Evolutionary conservation across 2,329 filamentous ascomycete genomes (phyloP), one percentile per base, ranked within the genome.

Genomic region (Nemania serpens): DNA sequence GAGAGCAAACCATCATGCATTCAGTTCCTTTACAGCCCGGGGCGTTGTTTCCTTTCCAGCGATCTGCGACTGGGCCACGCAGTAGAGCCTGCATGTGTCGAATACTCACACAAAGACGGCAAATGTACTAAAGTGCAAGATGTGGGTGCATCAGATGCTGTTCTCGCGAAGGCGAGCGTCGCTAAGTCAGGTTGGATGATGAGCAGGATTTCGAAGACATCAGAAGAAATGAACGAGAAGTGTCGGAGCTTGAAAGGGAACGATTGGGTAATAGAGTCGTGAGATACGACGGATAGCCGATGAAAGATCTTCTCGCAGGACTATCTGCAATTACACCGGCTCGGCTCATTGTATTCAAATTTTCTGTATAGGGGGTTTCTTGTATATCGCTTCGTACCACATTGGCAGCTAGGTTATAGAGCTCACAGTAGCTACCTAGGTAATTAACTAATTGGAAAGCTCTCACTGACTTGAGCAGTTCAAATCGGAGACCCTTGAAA

Each of bases 1-100:
- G 58, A 63, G 41, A 65, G 55, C 18, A 61, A 53, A 20, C 25
- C 55, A 4, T 25, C n/a, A 13, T 67, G 65, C 41, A 56, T 65
- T 1, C 58, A 62, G 45, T 63, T 57, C 18, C 65, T 53, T 4
- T 49, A 59, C 36, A 36, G 7, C 2, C 20, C 48, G 2, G 42
- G 56, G 3, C 45, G 29, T 25, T 65, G 65, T 50, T 39, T 59
- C 3, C 48, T 52, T 13, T 64, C 65, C 5, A 52, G 56, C n/a
- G 55, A 67, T 18, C 29, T 67, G 12, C 63, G 63, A 10, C 17
- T 64, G 6, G 63, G 58, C 6, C 58, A 59, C 41, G 50, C 45
- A 9, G 55, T 41, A 11, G 55, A 63, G 7, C 20, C 53, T 36
- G 42, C 34, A n/a, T 61, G 58, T 49, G 5, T 56, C 13, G 58